These are phyloP conservation scores for Volvox reticuliferus DNA, from an alignment of 139 green algal species.

Conservation along the genomic window DNA sequence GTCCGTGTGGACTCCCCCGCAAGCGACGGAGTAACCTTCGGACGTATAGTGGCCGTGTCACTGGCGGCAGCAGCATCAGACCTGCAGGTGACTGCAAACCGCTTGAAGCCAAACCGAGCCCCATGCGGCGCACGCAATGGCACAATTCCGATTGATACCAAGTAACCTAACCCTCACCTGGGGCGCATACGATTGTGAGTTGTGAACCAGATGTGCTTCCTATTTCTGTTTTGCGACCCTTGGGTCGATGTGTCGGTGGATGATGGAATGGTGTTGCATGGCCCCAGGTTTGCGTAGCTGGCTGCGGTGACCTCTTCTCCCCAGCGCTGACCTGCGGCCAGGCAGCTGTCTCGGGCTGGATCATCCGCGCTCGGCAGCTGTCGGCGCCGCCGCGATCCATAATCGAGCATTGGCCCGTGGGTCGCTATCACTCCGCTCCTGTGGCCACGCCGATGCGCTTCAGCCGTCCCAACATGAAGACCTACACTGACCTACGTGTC, in stretches of 20 bases:
- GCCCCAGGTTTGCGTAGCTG: conserved; percentile 7
- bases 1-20: not conserved
- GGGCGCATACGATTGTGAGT: too few relatives aligned
- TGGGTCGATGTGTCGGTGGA: too few relatives aligned
- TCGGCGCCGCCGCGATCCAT: conserved; percentile 56
- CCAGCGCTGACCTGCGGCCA: conserved; percentile 41
- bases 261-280: too few relatives aligned
- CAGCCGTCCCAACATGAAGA: conserved; percentile 70
- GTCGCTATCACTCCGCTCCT: conserved; percentile 52
- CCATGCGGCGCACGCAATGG: too few relatives aligned
- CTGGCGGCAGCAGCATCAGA: conserved; percentile 58
- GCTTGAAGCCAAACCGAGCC: too few relatives aligned
- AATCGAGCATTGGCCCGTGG: conserved; percentile 57
- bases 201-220: too few relatives aligned
- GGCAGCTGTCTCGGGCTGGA: conserved; percentile 54
- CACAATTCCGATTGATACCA: too few relatives aligned
- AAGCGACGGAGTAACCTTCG: conserved; percentile 35
- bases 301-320: conserved; percentile 22
- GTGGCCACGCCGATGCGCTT: conserved; percentile 69
- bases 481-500: conserved; percentile 75
- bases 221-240: too few relatives aligned
- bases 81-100: conserved; percentile 35
- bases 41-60: conserved; percentile 66
- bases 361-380: conserved; percentile 72
- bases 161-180: too few relatives aligned